Evolutionary conservation across 1,284 basidiomycete genomes (phyloP), one percentile per base, ranked within the genome.

Genomic region (Heimioporus retisporus): DNA sequence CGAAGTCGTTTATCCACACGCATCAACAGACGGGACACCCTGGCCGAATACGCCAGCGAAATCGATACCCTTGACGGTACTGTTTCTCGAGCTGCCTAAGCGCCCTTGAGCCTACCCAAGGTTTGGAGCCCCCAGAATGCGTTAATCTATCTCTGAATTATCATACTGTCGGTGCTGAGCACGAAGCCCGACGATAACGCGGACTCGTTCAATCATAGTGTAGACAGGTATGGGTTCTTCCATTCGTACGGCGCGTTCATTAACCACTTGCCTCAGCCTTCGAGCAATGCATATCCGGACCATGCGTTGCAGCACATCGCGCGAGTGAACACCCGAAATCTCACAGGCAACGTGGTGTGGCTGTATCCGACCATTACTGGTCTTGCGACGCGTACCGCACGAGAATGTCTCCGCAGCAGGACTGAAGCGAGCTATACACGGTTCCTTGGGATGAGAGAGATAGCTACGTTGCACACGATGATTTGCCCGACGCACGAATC

Each of bases 231-330:
- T 40, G 48, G 6, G 15, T n/a, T 15, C 21, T 42, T 46, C 25
- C 5, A n/a, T 10, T 51, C n/a, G 23, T 35, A 21, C 6, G 48
- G 7, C 35, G 19, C 35, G 58, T 28, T 48, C 28, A 21, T 16
- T 42, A 35, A 53, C 59, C 15, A 3, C n/a, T n/a, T n/a, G 64
- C 19, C 19, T 0, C 40, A 85, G 85, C 69, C 65, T 85, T 35
- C 81, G 82, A 68, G 85, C 82, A 6, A 83, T 81, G 1, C 81
- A 80, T 72, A 83, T 86, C 40, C 79, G 82, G 14, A 81, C 28
- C 62, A 76, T 79, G 8, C 71, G 13, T 67, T 84, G 6, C 72
- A 73, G 16, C 70, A 59, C 11, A 69, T 70, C 6, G 67, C 64
- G 3, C 68, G 71, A 16, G 6, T 51, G 50, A 25, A 51, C 50